Evolutionary conservation across 2,329 filamentous ascomycete genomes (phyloP), one percentile per base, ranked within the genome.

Genomic region (Metarhizium album): DNA sequence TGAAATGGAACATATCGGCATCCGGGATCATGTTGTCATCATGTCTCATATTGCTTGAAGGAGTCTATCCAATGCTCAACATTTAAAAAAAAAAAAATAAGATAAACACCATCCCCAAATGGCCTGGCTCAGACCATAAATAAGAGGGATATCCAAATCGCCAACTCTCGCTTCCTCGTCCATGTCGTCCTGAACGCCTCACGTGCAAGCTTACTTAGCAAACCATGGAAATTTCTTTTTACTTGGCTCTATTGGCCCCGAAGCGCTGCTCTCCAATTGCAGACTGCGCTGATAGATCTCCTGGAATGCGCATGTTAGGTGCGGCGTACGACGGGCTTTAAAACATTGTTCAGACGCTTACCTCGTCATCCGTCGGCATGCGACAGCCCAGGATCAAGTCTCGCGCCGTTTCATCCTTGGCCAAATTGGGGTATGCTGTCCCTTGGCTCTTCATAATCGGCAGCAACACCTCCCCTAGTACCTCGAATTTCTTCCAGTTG

Each of bases 401-500:
- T 59, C 83, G 77, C 4, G 87, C 80, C 49, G 79, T 75, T 53
- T 91, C 84, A 59, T 86, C 83, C 60, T 77, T 83, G 33, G 74
- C 72, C 54, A 91, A 71, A 54, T 83, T 85, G 24, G 82, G 79
- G 60, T 96, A 96, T 4, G 89, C 83, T 46, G 82, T 82, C 49
- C 87, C 86, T 67, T 97, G 90, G 61, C 91, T 95, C 68, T 84
- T 86, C 78, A 96, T 94, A 50, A 98, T 83, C 2, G 88, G 86
- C 53, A 96, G 74, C 49, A 97, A 78, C 4, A 96, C 87, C 59
- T 97, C 91, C 6, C 90, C 90, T 68, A 97, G 83, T 31, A 98
- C 85, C 67, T 97, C 91, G 61, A 97, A 98, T 65, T 98, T 98
- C 68, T 86, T 90, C 93, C 93, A 98, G 65, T 97, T 97, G 64